Percentiles rank a stretch among this genome's conserved stretches.
phyloP scores from a whole-genome alignment of 2,329 filamentous ascomycete species.

The Sporothrix phasma region DNA sequence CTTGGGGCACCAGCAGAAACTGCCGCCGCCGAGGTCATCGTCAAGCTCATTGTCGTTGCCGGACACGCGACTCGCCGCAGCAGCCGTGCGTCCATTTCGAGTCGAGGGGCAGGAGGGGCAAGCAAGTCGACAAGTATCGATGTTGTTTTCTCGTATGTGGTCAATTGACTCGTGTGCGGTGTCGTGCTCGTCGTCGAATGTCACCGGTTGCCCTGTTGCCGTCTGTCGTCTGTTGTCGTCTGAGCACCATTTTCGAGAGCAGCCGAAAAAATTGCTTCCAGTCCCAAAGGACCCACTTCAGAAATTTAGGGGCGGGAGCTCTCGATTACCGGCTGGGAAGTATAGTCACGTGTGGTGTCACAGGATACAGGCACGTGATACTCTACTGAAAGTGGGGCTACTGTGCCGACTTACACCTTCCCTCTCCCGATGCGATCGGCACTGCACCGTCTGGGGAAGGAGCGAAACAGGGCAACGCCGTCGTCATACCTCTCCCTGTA shows the following conservation, averaged over 20 bases:
- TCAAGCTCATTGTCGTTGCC: background rate
- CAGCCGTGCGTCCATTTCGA: constrained; percentile 14
- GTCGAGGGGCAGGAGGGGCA: background rate
- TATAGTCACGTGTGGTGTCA: too few relatives aligned
- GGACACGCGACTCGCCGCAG: constrained; percentile 15
- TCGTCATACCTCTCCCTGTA: background rate
- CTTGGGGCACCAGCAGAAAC: background rate
- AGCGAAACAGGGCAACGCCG: background rate
- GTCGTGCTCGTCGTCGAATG: background rate
- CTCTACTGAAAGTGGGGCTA: background rate
- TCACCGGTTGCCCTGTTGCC: background rate
- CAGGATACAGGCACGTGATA: background rate
- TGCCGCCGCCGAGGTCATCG: background rate
- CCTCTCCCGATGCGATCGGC: background rate
- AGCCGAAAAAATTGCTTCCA: constrained; percentile 2
- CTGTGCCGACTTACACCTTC: background rate
- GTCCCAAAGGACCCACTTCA: background rate
- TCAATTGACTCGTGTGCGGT: background rate
- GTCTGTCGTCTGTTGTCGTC: background rate
- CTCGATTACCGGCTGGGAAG: background rate
- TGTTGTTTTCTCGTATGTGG: too few relatives aligned
- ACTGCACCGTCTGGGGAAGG: background rate
- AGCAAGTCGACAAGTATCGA: too few relatives aligned
- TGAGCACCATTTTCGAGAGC: background rate
- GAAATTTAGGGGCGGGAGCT: background rate